These are phyloP conservation scores for Aspergillus haitiensis DNA, from an alignment of 495 filamentous ascomycete species.

Conservation along the genomic window DNA sequence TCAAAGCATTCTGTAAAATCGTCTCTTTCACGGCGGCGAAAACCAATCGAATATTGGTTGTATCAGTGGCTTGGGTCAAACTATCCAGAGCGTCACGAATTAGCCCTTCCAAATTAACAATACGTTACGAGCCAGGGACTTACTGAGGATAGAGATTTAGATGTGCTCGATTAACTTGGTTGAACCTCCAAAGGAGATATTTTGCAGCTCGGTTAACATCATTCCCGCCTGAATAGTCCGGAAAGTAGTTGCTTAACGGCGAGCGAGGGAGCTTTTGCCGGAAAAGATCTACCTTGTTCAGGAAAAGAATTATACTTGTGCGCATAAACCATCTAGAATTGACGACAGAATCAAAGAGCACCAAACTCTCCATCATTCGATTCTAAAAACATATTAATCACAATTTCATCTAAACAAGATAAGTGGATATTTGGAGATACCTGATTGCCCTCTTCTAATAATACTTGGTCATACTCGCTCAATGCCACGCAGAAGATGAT, in stretches of 20 bases:
- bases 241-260: conserved; percentile 90
- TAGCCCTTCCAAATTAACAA: conserved; percentile 21
- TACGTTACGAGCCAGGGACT: conserved; percentile 34
- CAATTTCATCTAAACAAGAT: conserved; percentile 2
- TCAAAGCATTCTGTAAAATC: conserved; percentile 95
- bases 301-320: conserved; percentile 95
- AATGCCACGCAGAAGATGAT: conserved; percentile 99
- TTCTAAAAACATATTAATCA: conserved; percentile 57
- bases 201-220: conserved; percentile 98
- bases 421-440: conserved; percentile 47
- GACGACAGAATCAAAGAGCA: conserved; percentile 98
- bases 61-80: conserved; percentile 97
- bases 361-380: conserved; percentile 97
- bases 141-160: conserved; percentile 98
- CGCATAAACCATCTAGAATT: conserved; percentile 99
- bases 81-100: conserved; percentile 47
- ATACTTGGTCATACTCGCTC: conserved; percentile 97
- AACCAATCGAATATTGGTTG: conserved; percentile 94
- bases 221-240: conserved; percentile 95
- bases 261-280: conserved; percentile 87
- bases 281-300: conserved; percentile 99
- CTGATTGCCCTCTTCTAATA: conserved; percentile 96
- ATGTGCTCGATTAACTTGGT: conserved; percentile 95
- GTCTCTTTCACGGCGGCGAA: conserved; percentile 99
- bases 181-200: conserved; percentile 97